Base-by-base conservation (phyloP, 257 asterid genomes). In the Solanum paucissectum region DNA sequence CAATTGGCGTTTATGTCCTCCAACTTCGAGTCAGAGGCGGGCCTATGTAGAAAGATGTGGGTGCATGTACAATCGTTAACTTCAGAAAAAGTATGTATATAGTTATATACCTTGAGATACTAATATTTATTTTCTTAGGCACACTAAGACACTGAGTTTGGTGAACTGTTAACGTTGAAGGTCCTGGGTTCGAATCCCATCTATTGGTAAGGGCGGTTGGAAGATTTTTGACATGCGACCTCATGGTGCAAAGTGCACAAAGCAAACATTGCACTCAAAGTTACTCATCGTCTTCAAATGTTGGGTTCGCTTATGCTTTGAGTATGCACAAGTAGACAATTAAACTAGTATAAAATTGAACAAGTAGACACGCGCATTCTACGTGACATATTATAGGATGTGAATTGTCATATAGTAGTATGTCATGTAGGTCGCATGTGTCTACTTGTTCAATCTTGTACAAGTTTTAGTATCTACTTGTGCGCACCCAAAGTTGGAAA, bases 1-100 rank as follows among this genome's bases (percentile, higher is more conserved):
- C 0, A 58, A 20, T 20, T 58, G 66, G 0, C 5, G 0, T 20
- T 58, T 58, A 21, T 58, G 12, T 58, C 0, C 66, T 58, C 25
- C 27, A 58, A 58, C 66, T 58, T 58, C 5, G 12, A 58, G 5
- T 58, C 29, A 9, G 3, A 55, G 0, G 12, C 0, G 0, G 0
- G 20, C 66, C 25, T 55, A 55, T 7, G 25, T 20, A 20, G 0
- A 55, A 55, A 55, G 66, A 20, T 55, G n/a, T 55, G 25, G 25
- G 11, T 55, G 64, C 11, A 55, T 20, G 5, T 7, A 20, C 10
- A 12, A 0, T 4, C 5, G 0, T 20, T 55, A 55, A 55, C 25
- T 55, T 55, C 0, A 20, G 25, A 20, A 55, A 55, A 55, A 18
- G 0, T 55, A 55, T 55, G 64, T 55, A 7, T 55, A 18, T 55